A percentile compares a stretch with the other conserved stretches of the same genome.
These are phyloP conservation scores for Phytophthora sansomeana DNA, from an alignment of 352 stramenopile species.

Conservation along the genomic window DNA sequence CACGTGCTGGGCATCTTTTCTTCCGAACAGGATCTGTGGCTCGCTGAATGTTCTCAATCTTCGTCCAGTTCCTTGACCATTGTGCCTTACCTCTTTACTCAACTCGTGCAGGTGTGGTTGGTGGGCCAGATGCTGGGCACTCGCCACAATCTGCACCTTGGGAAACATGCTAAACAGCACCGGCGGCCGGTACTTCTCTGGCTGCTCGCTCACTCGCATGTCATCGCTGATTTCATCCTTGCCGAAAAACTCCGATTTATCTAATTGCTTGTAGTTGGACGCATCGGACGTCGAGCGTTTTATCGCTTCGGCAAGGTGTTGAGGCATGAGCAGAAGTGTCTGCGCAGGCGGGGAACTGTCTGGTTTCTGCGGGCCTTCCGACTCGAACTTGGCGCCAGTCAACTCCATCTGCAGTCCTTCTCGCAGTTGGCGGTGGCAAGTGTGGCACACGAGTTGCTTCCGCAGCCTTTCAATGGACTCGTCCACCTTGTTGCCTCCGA, in stretches of 20 bases:
- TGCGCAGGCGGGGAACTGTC: constrained; percentile 45
- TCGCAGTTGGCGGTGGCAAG: constrained; percentile 80
- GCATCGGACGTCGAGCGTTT: constrained; percentile 66
- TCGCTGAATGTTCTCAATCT: constrained; percentile 65
- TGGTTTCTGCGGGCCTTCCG: constrained; percentile 38
- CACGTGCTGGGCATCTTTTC: constrained; percentile 45
- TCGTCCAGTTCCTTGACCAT: constrained; percentile 34
- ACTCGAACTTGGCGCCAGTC: constrained; percentile 44
- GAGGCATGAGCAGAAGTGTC: constrained; percentile 81
- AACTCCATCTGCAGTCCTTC: constrained; percentile 85
- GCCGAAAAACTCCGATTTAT: constrained; percentile 75
- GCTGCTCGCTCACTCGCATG: constrained; percentile 56
- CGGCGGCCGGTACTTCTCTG: constrained; percentile 60
- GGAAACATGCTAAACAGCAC: constrained; percentile 87
- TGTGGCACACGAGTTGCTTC: constrained; percentile 89
- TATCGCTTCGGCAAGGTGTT: constrained; percentile 74
- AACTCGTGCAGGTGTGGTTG: constrained; percentile 67
- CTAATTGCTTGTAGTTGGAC: constrained; percentile 68
- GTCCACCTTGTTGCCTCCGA: constrained; percentile 78
- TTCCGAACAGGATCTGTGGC: constrained; percentile 51
- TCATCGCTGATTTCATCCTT: constrained; percentile 87
- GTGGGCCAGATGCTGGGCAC: constrained; percentile 78
- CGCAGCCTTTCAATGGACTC: constrained; percentile 76
- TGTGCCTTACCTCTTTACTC: constrained; percentile 52
- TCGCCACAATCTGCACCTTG: constrained; percentile 86